These are phyloP conservation scores for Colletotrichum endophyticum DNA, from an alignment of 2,329 filamentous ascomycete species.

Conservation along the genomic window DNA sequence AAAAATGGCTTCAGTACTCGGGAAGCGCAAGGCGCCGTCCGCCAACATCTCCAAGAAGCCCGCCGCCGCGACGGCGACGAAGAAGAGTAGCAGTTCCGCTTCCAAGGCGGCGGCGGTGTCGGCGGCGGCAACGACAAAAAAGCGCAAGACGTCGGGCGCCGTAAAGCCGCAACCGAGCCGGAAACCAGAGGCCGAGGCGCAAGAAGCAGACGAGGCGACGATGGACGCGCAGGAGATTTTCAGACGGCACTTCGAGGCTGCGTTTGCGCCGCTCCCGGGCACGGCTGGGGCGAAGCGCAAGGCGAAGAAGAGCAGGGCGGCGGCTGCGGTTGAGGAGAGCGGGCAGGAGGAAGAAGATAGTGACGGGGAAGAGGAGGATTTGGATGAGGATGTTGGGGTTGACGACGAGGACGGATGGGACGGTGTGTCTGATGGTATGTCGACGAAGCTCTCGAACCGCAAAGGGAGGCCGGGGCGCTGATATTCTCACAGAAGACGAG, in stretches of 20 bases:
- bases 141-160: not conserved
- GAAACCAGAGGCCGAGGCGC: not conserved
- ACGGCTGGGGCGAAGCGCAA: constrained; percentile 4
- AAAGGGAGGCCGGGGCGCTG: not conserved
- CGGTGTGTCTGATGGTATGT: constrained; percentile 53
- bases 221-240: constrained; percentile 72
- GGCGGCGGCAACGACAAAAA: not conserved
- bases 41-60: not conserved
- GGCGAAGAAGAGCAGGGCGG: constrained; percentile 21
- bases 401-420: constrained; percentile 61
- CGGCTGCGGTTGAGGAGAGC: constrained; percentile 22
- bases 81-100: not conserved
- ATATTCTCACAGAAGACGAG: constrained; percentile 11
- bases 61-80: not conserved
- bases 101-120: not conserved
- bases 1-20: constrained; percentile 21
- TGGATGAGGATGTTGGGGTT: constrained; percentile 30
- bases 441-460: not conserved
- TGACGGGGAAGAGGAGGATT: constrained; percentile 32
- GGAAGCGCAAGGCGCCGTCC: constrained; percentile 21
- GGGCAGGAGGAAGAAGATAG: constrained; percentile 22
- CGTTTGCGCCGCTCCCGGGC: constrained; percentile 75
- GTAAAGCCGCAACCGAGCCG: not conserved
- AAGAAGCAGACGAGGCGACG: constrained; percentile 44
- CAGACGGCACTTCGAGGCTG: constrained; percentile 83